Evolutionary conservation across 2,329 filamentous ascomycete species (phyloP).

Genomic region (Aspergillus sp.): DNA sequence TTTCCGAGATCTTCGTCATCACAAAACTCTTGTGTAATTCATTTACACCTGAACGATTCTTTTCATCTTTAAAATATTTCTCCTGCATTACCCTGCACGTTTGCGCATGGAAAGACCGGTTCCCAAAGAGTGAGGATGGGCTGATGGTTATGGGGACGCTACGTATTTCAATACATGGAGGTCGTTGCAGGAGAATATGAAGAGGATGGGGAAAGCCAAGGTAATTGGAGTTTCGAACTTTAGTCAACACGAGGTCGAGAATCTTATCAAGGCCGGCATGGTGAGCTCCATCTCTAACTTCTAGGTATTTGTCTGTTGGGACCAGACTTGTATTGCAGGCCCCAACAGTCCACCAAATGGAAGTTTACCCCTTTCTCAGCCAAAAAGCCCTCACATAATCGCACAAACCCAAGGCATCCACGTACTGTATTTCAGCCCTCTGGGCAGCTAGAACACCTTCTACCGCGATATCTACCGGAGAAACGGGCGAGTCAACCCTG

Average conservation of each 20-base stretch:
- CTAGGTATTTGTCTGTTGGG: background rate
- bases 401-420: constrained; percentile 54
- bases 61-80: too few relatives aligned
- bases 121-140: constrained; percentile 58
- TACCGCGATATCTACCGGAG: constrained; percentile 33
- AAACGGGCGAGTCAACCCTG: constrained; percentile 16
- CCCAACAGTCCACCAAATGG: constrained; percentile 64
- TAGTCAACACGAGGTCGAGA: constrained; percentile 27
- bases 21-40: constrained; percentile 63
- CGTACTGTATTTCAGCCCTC: constrained; percentile 60
- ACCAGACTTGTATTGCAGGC: constrained; percentile 29
- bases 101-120: constrained; percentile 16
- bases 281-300: constrained; percentile 1
- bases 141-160: constrained; percentile 50
- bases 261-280: constrained; percentile 29
- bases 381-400: constrained; percentile 48
- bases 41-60: too few relatives aligned
- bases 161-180: constrained; percentile 40
- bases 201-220: constrained; percentile 25
- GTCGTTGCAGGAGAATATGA: constrained; percentile 27
- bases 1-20: constrained; percentile 43
- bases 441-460: constrained; percentile 62
- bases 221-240: constrained; percentile 34
- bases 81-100: constrained; percentile 55
- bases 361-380: constrained; percentile 61